phyloP scores from a whole-genome alignment of 768 basidiomycete species.

The Mycena alexandri region DNA sequence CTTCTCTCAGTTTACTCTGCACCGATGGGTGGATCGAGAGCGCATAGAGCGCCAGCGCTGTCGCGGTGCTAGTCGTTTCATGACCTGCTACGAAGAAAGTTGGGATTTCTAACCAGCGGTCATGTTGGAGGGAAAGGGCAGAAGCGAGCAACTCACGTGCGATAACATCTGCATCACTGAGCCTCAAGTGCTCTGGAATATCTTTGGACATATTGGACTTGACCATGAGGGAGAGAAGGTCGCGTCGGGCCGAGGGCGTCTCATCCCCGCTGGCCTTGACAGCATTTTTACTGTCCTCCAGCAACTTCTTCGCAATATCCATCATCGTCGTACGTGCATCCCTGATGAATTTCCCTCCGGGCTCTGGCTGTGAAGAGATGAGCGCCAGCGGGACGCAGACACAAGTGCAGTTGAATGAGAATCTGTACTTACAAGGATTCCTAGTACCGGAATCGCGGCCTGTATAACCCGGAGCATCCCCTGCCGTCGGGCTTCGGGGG shows the following conservation, averaged over 20 bases:
- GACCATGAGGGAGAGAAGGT: conserved; percentile 71
- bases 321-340: conserved; percentile 53
- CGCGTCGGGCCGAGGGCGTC: conserved; percentile 50
- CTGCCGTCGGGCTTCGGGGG: conserved; percentile 23
- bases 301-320: conserved; percentile 62
- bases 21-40: conserved; percentile 10
- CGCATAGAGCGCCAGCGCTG: conserved; percentile 17
- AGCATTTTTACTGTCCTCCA: conserved; percentile 62
- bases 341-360: conserved; percentile 20
- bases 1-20: conserved; percentile 19
- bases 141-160: no score
- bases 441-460: conserved; percentile 28
- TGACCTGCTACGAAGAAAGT: conserved; percentile 73
- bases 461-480: conserved; percentile 25
- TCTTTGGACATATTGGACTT: conserved; percentile 76
- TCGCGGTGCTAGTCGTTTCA: conserved; percentile 57
- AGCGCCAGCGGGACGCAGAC: no score
- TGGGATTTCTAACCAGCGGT: conserved; percentile 60
- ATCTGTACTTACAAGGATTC: conserved; percentile 45
- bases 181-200: conserved; percentile 61
- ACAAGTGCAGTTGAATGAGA: no score
- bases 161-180: conserved; percentile 74
- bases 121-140: no score
- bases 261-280: conserved; percentile 45
- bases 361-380: background rate